Evolutionary conservation across 2,329 filamentous ascomycete genomes (phyloP), one percentile per base, ranked within the genome.

Genomic region (Xylariaceae sp.): DNA sequence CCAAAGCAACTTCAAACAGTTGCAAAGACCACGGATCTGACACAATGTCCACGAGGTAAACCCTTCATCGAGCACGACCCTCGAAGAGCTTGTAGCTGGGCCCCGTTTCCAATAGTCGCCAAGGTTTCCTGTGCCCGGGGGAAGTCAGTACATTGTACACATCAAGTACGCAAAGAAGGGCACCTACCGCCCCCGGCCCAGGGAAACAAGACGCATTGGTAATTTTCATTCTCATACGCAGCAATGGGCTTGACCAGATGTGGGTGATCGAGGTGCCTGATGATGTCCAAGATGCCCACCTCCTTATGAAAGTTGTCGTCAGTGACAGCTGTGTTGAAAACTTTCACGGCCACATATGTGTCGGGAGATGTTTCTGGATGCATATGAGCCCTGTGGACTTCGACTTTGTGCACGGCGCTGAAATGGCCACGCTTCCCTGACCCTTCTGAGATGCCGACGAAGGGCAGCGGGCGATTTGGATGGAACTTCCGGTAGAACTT

Each of bases 141-240:
- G 8, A 23, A 8, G 17, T 22, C 27, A 14, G 27, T 15, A n/a
- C 27, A 5, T 14, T 13, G 15, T n/a, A n/a, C n/a, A n/a, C n/a
- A n/a, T n/a, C n/a, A n/a, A n/a, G n/a, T n/a, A n/a, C n/a, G n/a
- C n/a, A n/a, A n/a, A n/a, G n/a, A n/a, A n/a, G n/a, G n/a, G n/a
- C 16, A 36, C 31, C 12, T 35, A 36, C 39, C 39, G 13, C 44
- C 42, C 17, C 37, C 25, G 3, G 38, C 42, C 42, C 44, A 46
- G 5, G 37, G 42, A 15, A 46, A 41, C 4, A 46, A 10, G 5
- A 44, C 29, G 10, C 36, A 38, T 5, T 23, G 18, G 2, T 38
- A 7, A 0, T 17, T 8, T 2, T 29, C 39, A 9, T 30, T 35
- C 4, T 43, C 22, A 22, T 30, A 41, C 5, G 31, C 28, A 3